Conservation (phyloP, 345 rosid genomes). For the Physaria fendleri region DNA sequence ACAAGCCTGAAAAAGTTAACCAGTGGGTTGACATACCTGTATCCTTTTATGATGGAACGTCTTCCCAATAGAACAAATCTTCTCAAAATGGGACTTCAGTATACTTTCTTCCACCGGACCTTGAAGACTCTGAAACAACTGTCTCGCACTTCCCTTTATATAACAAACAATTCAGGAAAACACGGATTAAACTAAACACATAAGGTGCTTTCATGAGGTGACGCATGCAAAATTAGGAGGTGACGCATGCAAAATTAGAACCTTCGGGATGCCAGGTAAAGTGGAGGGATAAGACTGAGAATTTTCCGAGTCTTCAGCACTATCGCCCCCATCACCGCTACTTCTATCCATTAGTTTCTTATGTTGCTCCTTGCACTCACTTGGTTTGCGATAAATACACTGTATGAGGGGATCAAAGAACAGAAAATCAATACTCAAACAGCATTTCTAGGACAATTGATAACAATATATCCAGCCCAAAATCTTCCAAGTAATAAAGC, state of each 20-base stretch:
- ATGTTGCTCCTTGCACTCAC: constrained; percentile 96
- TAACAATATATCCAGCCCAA: neutral
- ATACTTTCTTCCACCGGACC: constrained; percentile 90
- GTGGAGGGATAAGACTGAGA: constrained; percentile 95
- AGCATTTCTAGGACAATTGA: neutral
- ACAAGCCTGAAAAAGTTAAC: neutral
- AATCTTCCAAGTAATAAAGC: neutral
- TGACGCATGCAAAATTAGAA: neutral
- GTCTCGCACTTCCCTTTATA: constrained; percentile 95
- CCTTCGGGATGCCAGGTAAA: constrained; percentile 99
- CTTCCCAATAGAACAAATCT: constrained; percentile 66
- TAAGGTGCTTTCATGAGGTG: neutral
- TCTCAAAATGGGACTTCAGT: constrained; percentile 90
- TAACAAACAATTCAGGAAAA: constrained; percentile 19
- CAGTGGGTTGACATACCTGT: constrained; percentile 50
- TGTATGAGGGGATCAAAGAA: constrained; percentile 25
- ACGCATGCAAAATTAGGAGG: neutral
- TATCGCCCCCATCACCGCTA: constrained; percentile 89
- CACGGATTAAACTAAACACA: constrained; percentile 2
- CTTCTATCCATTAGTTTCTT: constrained; percentile 72
- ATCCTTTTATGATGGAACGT: constrained; percentile 44
- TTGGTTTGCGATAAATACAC: constrained; percentile 83
- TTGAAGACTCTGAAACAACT: constrained; percentile 88
- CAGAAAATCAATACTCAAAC: neutral
- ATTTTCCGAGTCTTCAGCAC: constrained; percentile 96